phyloP scores from a whole-genome alignment of 164 flowering plant genomes.

The Liquidambar formosana region DNA sequence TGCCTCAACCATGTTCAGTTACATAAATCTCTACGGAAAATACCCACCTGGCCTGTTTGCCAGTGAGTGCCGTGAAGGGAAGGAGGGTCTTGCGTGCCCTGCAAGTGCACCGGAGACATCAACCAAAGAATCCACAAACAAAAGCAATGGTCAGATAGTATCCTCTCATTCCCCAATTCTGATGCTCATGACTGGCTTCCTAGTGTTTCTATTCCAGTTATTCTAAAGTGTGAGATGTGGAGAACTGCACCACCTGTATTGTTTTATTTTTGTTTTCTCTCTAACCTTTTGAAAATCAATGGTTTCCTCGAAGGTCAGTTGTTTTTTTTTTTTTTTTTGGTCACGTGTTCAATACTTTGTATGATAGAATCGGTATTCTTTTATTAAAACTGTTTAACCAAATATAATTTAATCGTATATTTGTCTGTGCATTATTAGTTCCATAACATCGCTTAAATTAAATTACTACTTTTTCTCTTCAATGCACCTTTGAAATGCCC shows the following conservation, averaged over 20 bases:
- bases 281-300: neutral
- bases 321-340: too few species aligned
- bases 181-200: slow-evolving; percentile 7
- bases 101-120: slow-evolving; percentile 13
- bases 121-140: neutral
- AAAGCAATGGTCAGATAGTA: slow-evolving; percentile 3
- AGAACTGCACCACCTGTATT: neutral
- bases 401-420: neutral
- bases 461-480: too few species aligned
- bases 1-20: slow-evolving; percentile 53
- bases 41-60: slow-evolving; percentile 65
- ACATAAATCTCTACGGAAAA: slow-evolving; percentile 52
- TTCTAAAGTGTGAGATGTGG: slow-evolving; percentile 4
- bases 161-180: slow-evolving; percentile 3
- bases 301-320: neutral
- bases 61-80: slow-evolving; percentile 34
- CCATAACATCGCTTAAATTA: too few species aligned
- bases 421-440: too few species aligned
- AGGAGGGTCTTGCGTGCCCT: slow-evolving; percentile 39
- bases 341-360: neutral
- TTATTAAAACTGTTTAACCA: neutral
- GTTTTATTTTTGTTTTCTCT: neutral
- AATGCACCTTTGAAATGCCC: too few species aligned
- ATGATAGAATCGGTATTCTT: neutral
- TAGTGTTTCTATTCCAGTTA: slow-evolving; percentile 4